These are phyloP conservation scores for Colletotrichum cuscutae DNA, from an alignment of 2,329 filamentous ascomycete genomes.

Conservation along the genomic window DNA sequence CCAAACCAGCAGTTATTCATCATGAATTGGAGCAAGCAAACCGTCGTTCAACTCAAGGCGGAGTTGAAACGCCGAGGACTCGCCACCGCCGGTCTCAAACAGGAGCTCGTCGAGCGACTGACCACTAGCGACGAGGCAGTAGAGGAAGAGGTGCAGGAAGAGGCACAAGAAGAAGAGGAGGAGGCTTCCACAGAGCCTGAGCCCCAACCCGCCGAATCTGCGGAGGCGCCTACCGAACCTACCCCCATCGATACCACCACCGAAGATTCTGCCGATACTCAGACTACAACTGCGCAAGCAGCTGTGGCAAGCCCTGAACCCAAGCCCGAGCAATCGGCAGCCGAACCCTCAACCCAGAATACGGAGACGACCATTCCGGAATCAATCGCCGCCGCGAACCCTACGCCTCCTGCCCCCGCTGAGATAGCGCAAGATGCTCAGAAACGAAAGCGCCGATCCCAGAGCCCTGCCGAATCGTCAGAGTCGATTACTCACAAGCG, in stretches of 20 bases:
- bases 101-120: constrained; percentile 76
- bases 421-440: constrained; percentile 60
- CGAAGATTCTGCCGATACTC: constrained; percentile 3
- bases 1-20: constrained; percentile 33
- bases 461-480: constrained; percentile 66
- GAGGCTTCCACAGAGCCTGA: constrained; percentile 10
- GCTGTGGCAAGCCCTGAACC: not conserved
- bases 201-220: constrained; percentile 24
- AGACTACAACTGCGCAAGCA: constrained; percentile 38
- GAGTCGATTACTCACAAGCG: constrained; percentile 67
- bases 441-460: constrained; percentile 75
- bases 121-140: constrained; percentile 48
- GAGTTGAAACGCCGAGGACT: constrained; percentile 81
- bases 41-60: constrained; percentile 79
- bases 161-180: constrained; percentile 21
- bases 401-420: constrained; percentile 27
- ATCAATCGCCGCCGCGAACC: constrained; percentile 10
- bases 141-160: not conserved
- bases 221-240: constrained; percentile 31
- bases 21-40: constrained; percentile 68
- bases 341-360: not conserved
- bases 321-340: not conserved
- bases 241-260: constrained; percentile 7
- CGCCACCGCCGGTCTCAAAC: constrained; percentile 75
- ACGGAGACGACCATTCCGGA: not conserved